These are phyloP conservation scores for Verticillium tricorpus DNA, from an alignment of 2,329 filamentous ascomycete species.

Conservation along the genomic window DNA sequence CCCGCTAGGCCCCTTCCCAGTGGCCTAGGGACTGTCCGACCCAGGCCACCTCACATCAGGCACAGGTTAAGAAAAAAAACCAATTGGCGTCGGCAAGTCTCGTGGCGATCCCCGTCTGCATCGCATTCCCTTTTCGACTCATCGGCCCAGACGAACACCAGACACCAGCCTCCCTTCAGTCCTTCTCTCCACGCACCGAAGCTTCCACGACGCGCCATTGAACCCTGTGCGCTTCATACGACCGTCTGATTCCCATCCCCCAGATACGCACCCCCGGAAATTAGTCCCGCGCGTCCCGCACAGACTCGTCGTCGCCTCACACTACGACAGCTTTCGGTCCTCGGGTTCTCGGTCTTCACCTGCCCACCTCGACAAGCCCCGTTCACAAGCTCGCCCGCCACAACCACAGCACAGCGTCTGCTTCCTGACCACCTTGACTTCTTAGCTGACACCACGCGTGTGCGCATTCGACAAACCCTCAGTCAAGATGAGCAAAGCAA, in stretches of 20 bases:
- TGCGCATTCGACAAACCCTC: background rate
- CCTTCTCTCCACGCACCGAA: background rate
- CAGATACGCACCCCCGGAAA: background rate
- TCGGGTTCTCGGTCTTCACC: background rate
- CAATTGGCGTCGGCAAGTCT: background rate
- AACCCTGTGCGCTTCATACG: background rate
- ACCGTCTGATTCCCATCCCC: background rate
- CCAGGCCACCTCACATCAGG: background rate
- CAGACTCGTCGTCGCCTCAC: background rate
- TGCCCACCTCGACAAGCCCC: background rate
- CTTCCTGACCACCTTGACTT: background rate
- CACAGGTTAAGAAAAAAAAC: background rate
- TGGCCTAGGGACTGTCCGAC: background rate
- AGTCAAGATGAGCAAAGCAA: slow-evolving; percentile 35
- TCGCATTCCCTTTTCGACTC: background rate
- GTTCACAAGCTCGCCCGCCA: background rate
- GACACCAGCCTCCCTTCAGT: background rate
- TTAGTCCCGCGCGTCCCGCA: background rate
- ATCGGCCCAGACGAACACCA: background rate
- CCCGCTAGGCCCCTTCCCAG: background rate
- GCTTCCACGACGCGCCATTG: background rate
- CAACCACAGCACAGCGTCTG: background rate
- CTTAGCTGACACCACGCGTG: background rate
- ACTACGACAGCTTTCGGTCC: background rate
- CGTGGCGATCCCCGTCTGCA: background rate